Evolutionary conservation across 108 stramenopile genomes (phyloP), one percentile per base, ranked within the genome.

Genomic region (Conticribra guillardii): DNA sequence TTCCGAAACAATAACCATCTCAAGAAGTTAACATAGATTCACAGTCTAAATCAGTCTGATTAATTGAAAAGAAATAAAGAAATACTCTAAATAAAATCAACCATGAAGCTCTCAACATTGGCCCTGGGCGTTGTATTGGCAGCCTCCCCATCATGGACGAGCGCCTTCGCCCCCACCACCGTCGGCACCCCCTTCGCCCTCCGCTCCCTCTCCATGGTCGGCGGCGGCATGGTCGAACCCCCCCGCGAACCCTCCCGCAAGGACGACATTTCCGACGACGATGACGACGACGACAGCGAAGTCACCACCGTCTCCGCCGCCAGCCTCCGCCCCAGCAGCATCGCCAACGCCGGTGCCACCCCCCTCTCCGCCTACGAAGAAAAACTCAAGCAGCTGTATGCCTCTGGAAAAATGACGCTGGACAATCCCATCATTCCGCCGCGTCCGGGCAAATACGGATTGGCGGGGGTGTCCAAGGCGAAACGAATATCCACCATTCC

Each of bases 371-470:
- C 60, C 16, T 52, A 73, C 24, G 28, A 64, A 31, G 63, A 64
- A 34, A 41, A 37, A 33, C 18, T 69, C 45, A 15, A 19, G 24
- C 21, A 56, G 48, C 18, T 26, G 50, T 62, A 15, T 53, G 75
- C 2, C 33, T 52, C 30, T 11, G 41, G 26, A 33, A 34, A 21
- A 51, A 58, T 26, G 67, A 55, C 11, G 66, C 71, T 17, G 33
- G 90, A 50, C 77, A 93, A 74, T 89, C 92, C 3, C 87, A 61
- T 47, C 84, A 89, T 79, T 88, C 92, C 60, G 60, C 92, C 89
- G 9, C 92, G 92, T 55, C 92, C 92, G 9, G 82, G 80, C 28
- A 86, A 87, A 26, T 87, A 85, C 63, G 77, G 77, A 3, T 82
- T 69, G 75, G 55, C 51, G 3, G 19, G 51, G 51, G 50, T 17